Evolutionary conservation across 768 basidiomycete species (phyloP), one percentile per base, ranked within the genome.

Genomic region (Lentinula detonsa): DNA sequence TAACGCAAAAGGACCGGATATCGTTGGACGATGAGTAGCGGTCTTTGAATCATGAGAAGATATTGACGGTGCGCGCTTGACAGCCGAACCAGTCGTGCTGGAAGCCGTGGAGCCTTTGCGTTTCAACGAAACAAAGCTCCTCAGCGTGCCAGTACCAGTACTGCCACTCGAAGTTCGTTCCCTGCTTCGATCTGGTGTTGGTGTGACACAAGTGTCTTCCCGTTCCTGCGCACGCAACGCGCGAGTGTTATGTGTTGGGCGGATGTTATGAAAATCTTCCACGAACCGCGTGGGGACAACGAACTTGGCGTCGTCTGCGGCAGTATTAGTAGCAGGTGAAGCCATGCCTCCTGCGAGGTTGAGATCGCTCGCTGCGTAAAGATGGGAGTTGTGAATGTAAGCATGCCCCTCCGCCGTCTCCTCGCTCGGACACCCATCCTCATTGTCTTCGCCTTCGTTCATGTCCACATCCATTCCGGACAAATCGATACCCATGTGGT

Each of bases 1-100:
- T 15, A 82, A 73, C 0, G 73, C 74, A 59, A 78, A 81, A 6
- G 81, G 81, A 7, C 77, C 76, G 7, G 81, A 82, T 42, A 82
- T 81, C 15, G 69, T 59, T 3, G 75, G 77, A 45, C 75, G 73
- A 2, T 65, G 48, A 42, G 66, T 56, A 33, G 35, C 16, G n/a
- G 37, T 51, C 50, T 37, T 50, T 2, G 37, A n/a, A 5, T 48
- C 46, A 48, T 7, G 46, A 34, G 57, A 45, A 5, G 39, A 60
- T 9, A 23, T 43, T 16, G 59, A 60, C 15, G 50, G 59, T 13
- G 50, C 16, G 21, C 59, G 59, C n/a, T n/a, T 50, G 16, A 50
- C 16, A 37, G 35, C 21, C 31, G 50, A 46, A 33, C 31, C 43
- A 40, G 40, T 52, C 37, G 59, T 40, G 28, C 45, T 51, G 10